Evolutionary conservation across 2,329 filamentous ascomycete species (phyloP).

Genomic region (Fusarium incarnatum): DNA sequence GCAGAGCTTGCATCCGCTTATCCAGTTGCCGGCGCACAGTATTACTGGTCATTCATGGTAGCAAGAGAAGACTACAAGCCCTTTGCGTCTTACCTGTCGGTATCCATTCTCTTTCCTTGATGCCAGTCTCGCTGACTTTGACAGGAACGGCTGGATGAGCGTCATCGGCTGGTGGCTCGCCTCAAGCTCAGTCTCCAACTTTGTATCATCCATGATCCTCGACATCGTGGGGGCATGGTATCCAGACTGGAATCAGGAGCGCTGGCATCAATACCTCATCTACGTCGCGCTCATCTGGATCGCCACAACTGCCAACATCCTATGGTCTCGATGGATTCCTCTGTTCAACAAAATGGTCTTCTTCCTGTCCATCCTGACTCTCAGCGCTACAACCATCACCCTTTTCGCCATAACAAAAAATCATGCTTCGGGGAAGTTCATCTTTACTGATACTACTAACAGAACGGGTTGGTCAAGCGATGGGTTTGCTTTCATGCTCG

Average conservation of each 20-base stretch:
- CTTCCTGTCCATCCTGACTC: conserved; percentile 12
- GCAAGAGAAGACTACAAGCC: conserved; percentile 40
- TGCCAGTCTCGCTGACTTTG: too few relatives aligned
- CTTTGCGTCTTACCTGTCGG: conserved; percentile 44
- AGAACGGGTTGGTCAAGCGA: conserved; percentile 31
- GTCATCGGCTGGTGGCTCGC: conserved; percentile 41
- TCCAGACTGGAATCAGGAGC: conserved; percentile 63
- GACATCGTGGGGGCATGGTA: conserved; percentile 47
- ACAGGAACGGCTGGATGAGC: conserved; percentile 38
- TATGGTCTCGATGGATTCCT: conserved; percentile 53
- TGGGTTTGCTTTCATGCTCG: conserved; percentile 30
- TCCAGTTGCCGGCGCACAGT: conserved; percentile 46
- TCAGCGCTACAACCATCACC: conserved; percentile 20
- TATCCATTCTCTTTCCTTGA: too few relatives aligned
- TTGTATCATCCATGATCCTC: conserved; percentile 40
- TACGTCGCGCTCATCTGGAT: conserved; percentile 70
- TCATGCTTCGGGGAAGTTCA: conserved; percentile 16
- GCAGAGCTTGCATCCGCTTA: conserved; percentile 45
- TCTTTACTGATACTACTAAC: conserved; percentile 29
- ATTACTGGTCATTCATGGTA: conserved; percentile 46
- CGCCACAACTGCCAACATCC: conserved; percentile 71
- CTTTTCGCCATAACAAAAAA: conserved; percentile 22
- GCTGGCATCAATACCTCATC: conserved; percentile 77
- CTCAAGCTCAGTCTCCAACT: conserved; percentile 40
- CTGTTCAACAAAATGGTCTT: conserved; percentile 35